Evolutionary conservation across 495 filamentous ascomycete species (phyloP).

Genomic region (Penicillium ucsense): DNA sequence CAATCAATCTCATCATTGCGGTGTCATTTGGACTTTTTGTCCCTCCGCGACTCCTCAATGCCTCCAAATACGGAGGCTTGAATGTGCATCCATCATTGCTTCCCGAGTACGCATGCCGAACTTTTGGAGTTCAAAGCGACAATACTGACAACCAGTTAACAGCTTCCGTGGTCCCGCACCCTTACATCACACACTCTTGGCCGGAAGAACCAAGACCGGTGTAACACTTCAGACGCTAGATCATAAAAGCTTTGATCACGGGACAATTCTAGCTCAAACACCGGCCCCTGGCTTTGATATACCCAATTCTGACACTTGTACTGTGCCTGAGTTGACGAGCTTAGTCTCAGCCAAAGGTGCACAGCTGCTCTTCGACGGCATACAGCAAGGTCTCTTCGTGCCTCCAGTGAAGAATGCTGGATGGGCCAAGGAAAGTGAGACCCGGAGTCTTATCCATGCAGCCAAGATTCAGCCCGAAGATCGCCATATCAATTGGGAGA

Average conservation of each 20-base stretch:
- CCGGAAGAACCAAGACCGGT: constrained; percentile 46
- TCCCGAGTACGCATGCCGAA: constrained; percentile 51
- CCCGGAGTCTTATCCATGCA: constrained; percentile 28
- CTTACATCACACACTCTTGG: constrained; percentile 67
- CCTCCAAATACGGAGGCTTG: constrained; percentile 69
- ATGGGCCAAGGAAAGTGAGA: constrained; percentile 17
- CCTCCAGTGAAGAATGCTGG: constrained; percentile 43
- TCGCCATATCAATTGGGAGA: constrained; percentile 43
- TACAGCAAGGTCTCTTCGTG: constrained; percentile 52
- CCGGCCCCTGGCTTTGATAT: constrained; percentile 42
- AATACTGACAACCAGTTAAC: not conserved
- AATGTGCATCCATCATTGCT: constrained; percentile 95
- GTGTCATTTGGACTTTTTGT: constrained; percentile 95
- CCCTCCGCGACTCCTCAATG: constrained; percentile 60
- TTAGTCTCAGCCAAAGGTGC: constrained; percentile 42
- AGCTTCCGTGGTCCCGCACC: constrained; percentile 71
- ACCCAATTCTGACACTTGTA: constrained; percentile 31
- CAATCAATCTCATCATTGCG: constrained; percentile 76
- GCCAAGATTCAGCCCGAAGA: constrained; percentile 45
- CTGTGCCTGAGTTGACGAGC: constrained; percentile 31
- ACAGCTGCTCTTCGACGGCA: constrained; percentile 49
- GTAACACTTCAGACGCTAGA: constrained; percentile 82
- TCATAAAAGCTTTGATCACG: constrained; percentile 63
- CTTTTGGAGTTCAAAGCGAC: not conserved
- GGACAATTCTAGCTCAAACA: constrained; percentile 62